Percentiles rank a stretch among this genome's conserved stretches.
Evolutionary conservation across 345 rosid genomes (phyloP).

Genomic region (Aegle marmelos): DNA sequence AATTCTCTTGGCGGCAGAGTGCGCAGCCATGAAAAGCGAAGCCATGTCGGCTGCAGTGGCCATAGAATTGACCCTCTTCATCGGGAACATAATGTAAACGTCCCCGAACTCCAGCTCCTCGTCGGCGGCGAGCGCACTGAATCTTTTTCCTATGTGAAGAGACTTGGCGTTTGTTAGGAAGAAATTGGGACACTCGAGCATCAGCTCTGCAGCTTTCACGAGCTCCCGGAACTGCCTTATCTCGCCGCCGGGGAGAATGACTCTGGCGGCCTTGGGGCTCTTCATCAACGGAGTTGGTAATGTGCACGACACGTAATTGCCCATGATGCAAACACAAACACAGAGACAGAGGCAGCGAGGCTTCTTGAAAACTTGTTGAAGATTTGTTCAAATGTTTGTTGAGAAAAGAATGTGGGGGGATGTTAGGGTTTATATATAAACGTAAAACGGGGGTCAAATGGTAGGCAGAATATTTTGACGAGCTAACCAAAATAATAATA

Average conservation of each 20-base stretch:
- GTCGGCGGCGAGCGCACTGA: slow-evolving; percentile 53
- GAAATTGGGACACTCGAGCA: slow-evolving; percentile 61
- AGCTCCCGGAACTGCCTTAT: slow-evolving; percentile 42
- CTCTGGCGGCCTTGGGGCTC: slow-evolving; percentile 38
- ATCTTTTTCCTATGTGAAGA: slow-evolving; percentile 53
- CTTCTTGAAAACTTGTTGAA: neutral
- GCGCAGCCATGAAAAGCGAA: slow-evolving; percentile 45
- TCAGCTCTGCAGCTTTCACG: slow-evolving; percentile 59
- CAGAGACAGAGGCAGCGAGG: no score
- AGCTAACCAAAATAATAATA: no score
- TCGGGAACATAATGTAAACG: slow-evolving; percentile 62
- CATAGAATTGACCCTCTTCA: slow-evolving; percentile 45
- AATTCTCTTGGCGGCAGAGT: slow-evolving; percentile 35
- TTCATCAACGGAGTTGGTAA: slow-evolving; percentile 32
- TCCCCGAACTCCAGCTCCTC: slow-evolving; percentile 58
- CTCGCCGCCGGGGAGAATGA: slow-evolving; percentile 56
- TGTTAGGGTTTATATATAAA: neutral
- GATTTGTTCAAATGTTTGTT: neutral
- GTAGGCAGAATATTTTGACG: neutral
- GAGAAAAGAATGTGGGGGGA: neutral
- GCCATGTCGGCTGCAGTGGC: slow-evolving; percentile 59
- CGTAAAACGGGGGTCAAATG: no score
- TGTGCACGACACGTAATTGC: slow-evolving; percentile 53
- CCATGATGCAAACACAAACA: slow-evolving; percentile 28
- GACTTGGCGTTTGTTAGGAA: slow-evolving; percentile 44